A percentile compares a stretch with the other conserved stretches of the same genome.
Evolutionary conservation across 768 basidiomycete genomes (phyloP).

Genomic region (Suillus discolor): DNA sequence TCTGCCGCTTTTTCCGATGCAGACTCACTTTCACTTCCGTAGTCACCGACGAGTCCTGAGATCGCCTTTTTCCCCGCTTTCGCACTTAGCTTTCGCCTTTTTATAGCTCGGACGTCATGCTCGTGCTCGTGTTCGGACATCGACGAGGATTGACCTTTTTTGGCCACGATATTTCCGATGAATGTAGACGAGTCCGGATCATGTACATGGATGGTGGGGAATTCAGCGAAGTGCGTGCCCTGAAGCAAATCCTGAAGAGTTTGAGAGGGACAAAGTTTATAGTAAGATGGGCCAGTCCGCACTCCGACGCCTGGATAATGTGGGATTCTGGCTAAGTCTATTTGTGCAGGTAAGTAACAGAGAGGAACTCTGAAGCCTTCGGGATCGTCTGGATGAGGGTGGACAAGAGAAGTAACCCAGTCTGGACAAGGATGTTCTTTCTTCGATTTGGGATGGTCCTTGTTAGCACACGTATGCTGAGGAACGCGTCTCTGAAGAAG

Average conservation of each 20-base stretch:
- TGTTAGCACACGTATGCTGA: constrained; percentile 24
- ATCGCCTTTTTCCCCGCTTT: constrained; percentile 59
- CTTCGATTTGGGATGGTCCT: constrained; percentile 40
- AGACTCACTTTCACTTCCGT: constrained; percentile 53
- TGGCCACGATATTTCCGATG: constrained; percentile 59
- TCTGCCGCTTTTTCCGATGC: constrained; percentile 26
- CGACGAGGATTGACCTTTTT: constrained; percentile 41
- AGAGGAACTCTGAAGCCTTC: constrained; percentile 58
- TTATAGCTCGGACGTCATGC: constrained; percentile 38
- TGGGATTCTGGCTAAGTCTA: constrained; percentile 25
- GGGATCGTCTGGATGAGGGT: constrained; percentile 55
- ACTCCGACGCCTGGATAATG: constrained; percentile 2
- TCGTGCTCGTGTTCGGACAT: constrained; percentile 14
- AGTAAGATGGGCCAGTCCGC: constrained; percentile 37
- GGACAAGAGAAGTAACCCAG: constrained; percentile 60
- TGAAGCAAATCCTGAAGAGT: constrained; percentile 52
- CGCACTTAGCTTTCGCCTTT: constrained; percentile 58
- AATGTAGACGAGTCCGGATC: constrained; percentile 56
- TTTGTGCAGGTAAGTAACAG: constrained; percentile 57
- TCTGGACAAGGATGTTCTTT: constrained; percentile 47
- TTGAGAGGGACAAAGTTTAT: constrained; percentile 55
- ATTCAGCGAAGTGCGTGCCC: constrained; percentile 77
- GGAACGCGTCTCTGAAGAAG: constrained; percentile 50
- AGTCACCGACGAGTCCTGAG: constrained; percentile 57
- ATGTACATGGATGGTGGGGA: constrained; percentile 80